Evolutionary conservation across 768 basidiomycete species (phyloP).

Genomic region (Mycena vulgaris): DNA sequence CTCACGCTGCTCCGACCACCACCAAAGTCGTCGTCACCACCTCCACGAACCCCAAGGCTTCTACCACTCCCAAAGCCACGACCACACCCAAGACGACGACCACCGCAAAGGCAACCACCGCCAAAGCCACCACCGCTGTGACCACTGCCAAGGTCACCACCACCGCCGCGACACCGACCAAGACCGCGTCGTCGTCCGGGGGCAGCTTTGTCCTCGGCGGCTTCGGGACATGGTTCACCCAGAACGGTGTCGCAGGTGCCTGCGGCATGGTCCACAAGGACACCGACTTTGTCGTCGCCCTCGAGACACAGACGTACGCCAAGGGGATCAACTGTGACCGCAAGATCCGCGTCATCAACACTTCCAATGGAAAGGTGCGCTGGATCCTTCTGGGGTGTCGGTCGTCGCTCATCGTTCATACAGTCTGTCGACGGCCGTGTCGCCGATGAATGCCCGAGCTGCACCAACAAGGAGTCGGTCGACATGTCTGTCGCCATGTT

Average conservation of each 20-base stretch:
- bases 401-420: conserved; percentile 11
- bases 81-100: conserved; percentile 9
- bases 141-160: conserved; percentile 36
- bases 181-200: conserved; percentile 33
- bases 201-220: conserved; percentile 55
- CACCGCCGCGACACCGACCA: conserved; percentile 21
- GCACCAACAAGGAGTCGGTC: conserved; percentile 20
- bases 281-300: conserved; percentile 58
- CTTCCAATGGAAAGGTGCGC: conserved; percentile 64
- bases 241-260: conserved; percentile 82
- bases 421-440: conserved; percentile 73
- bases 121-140: conserved; percentile 19
- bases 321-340: conserved; percentile 76
- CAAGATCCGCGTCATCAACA: conserved; percentile 75
- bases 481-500: conserved; percentile 31
- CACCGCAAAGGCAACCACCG: conserved; percentile 9
- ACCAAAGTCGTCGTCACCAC: conserved; percentile 40
- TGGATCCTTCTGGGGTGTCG: background rate
- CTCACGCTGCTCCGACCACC: conserved; percentile 32
- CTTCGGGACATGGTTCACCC: conserved; percentile 77
- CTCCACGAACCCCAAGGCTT: conserved; percentile 31
- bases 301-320: conserved; percentile 65
- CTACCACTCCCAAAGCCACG: conserved; percentile 26
- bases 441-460: conserved; percentile 89
- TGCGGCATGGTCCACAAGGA: conserved; percentile 67